phyloP scores from a whole-genome alignment of 2,329 filamentous ascomycete species.

The Akanthomyces dipterigenus region DNA sequence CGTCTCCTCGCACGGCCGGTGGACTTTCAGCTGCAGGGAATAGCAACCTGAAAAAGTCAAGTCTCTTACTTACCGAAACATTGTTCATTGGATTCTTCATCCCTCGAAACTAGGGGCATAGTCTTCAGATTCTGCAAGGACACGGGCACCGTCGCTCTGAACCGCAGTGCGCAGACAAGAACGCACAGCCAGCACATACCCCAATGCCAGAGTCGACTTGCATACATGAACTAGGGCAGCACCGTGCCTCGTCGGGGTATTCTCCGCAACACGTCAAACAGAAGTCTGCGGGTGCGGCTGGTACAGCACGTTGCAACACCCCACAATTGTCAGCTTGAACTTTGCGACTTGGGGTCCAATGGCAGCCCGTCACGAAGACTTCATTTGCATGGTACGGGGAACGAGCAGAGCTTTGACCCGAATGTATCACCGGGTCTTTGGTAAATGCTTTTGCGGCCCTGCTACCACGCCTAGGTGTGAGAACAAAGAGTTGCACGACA shows the following conservation, averaged over 20 bases:
- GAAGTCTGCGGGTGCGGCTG: background rate
- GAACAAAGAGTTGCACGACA: background rate
- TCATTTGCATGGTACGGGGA: background rate
- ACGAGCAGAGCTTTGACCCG: constrained; percentile 2
- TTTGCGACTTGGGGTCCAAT: background rate
- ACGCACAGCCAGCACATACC: no score
- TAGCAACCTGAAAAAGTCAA: background rate
- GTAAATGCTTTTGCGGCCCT: background rate
- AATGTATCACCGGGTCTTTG: background rate
- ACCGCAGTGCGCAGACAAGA: background rate
- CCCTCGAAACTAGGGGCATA: background rate
- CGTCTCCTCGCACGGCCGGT: background rate
- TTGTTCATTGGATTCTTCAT: background rate
- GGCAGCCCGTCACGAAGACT: background rate
- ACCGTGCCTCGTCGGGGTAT: background rate
- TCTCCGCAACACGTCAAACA: constrained; percentile 8
- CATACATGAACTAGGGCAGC: background rate
- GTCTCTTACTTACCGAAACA: background rate
- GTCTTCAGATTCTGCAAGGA: background rate
- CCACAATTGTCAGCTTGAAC: constrained; percentile 1
- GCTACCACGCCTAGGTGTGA: background rate
- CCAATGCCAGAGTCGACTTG: background rate
- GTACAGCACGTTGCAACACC: background rate
- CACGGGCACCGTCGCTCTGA: background rate
- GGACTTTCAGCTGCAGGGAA: background rate